These are phyloP conservation scores for Madurella fahalii DNA, from an alignment of 2,329 filamentous ascomycete species.

Conservation along the genomic window DNA sequence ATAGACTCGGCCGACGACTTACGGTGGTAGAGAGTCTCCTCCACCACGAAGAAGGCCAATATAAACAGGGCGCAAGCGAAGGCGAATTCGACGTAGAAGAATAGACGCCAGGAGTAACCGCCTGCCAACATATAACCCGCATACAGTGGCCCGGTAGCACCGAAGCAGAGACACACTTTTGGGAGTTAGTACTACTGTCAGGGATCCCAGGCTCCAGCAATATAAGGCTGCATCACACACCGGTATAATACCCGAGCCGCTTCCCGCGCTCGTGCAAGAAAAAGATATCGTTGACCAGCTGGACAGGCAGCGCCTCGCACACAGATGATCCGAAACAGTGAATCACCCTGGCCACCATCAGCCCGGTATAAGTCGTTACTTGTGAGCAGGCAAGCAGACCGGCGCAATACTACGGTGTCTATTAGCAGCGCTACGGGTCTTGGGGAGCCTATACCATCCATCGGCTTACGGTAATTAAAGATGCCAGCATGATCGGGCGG, in stretches of 20 bases:
- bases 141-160: conserved; percentile 49
- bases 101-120: conserved; percentile 54
- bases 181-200: not conserved
- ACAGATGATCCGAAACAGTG: conserved; percentile 35
- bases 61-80: conserved; percentile 34
- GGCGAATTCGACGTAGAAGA: conserved; percentile 55
- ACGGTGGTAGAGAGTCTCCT: conserved; percentile 24
- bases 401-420: conserved; percentile 31
- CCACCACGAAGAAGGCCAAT: conserved; percentile 25
- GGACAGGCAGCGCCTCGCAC: conserved; percentile 38
- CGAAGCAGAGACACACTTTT: conserved; percentile 49
- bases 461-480: conserved; percentile 34
- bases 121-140: conserved; percentile 56
- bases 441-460: too few species aligned
- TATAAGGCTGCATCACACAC: conserved; percentile 28
- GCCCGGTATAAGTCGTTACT: conserved; percentile 29
- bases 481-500: conserved; percentile 36
- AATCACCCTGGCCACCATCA: conserved; percentile 36
- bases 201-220: too few species aligned
- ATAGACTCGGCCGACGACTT: not conserved
- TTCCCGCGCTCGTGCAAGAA: conserved; percentile 43
- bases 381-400: conserved; percentile 34
- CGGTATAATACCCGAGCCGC: conserved; percentile 54
- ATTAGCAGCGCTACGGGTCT: too few species aligned
- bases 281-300: conserved; percentile 40